These are phyloP conservation scores for Calocybe gangraenosa DNA, from an alignment of 768 basidiomycete genomes.

Conservation along the genomic window DNA sequence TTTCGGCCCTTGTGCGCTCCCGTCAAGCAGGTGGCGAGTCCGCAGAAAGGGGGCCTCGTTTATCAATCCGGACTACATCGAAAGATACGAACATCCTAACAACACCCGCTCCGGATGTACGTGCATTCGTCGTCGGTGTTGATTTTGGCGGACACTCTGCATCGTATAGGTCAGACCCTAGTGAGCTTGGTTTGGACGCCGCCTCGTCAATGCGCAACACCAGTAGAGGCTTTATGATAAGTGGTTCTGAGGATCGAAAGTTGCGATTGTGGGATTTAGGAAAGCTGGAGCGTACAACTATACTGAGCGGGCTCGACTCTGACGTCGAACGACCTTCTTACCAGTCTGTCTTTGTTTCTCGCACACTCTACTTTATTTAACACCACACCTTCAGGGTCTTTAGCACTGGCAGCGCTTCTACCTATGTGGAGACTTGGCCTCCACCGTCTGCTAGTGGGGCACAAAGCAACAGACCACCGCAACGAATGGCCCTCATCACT, in stretches of 20 bases:
- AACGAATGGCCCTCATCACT: constrained; percentile 73
- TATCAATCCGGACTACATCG: constrained; percentile 27
- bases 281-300: constrained; percentile 63
- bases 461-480: constrained; percentile 63
- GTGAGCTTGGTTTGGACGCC: constrained; percentile 36
- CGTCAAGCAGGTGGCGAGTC: constrained; percentile 35
- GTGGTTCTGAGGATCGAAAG: constrained; percentile 86
- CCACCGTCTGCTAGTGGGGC: constrained; percentile 34
- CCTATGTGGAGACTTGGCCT: constrained; percentile 64
- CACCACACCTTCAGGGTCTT: constrained; percentile 22
- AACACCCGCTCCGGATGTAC: constrained; percentile 60
- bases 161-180: constrained; percentile 48
- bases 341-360: constrained; percentile 44
- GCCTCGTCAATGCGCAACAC: constrained; percentile 33
- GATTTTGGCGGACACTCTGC: constrained; percentile 74
- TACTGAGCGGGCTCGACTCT: constrained; percentile 75
- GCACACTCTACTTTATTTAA: background rate
- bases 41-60: constrained; percentile 24
- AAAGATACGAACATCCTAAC: constrained; percentile 30
- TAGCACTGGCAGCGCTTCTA: constrained; percentile 41
- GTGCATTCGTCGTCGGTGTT: constrained; percentile 63
- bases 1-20: constrained; percentile 75
- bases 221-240: constrained; percentile 72
- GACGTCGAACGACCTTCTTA: constrained; percentile 77
- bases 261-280: constrained; percentile 87